Evolutionary conservation across 2,329 filamentous ascomycete genomes (phyloP).

Genomic region (Fusarium tjaetaba): DNA sequence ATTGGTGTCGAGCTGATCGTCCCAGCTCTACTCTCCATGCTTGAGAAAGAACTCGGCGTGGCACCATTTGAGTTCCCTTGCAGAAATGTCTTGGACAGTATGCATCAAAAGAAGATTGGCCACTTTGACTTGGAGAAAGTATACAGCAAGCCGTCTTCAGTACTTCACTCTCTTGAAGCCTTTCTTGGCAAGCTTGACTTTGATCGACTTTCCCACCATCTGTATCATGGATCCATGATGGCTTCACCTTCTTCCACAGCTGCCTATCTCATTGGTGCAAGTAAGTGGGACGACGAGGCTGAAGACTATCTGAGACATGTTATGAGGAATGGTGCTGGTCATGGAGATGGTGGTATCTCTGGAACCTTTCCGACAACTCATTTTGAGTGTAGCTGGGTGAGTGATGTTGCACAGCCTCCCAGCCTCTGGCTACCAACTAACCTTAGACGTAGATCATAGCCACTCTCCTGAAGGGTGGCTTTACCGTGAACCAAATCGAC

Average conservation of each 20-base stretch:
- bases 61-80: neutral
- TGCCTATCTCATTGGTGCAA: neutral
- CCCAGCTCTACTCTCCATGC: neutral
- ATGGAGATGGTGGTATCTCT: neutral
- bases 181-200: neutral
- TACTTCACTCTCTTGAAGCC: neutral
- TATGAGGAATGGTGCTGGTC: neutral
- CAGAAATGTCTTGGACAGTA: fast-evolving
- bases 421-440: no score
- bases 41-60: neutral
- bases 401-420: no score
- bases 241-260: neutral
- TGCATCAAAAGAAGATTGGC: neutral
- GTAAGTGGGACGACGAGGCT: neutral
- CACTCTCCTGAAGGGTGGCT: neutral
- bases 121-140: neutral
- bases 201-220: neutral
- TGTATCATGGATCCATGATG: neutral
- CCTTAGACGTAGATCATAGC: neutral
- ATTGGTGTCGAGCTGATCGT: slow-evolving; percentile 2
- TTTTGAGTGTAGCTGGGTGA: slow-evolving; percentile 4
- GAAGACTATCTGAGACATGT: neutral
- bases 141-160: neutral
- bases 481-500: neutral
- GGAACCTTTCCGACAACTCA: neutral